A percentile compares a stretch with the other conserved stretches of the same genome.
Evolutionary conservation across 2,329 filamentous ascomycete species (phyloP).

Genomic region (Juglanconis juglandina): DNA sequence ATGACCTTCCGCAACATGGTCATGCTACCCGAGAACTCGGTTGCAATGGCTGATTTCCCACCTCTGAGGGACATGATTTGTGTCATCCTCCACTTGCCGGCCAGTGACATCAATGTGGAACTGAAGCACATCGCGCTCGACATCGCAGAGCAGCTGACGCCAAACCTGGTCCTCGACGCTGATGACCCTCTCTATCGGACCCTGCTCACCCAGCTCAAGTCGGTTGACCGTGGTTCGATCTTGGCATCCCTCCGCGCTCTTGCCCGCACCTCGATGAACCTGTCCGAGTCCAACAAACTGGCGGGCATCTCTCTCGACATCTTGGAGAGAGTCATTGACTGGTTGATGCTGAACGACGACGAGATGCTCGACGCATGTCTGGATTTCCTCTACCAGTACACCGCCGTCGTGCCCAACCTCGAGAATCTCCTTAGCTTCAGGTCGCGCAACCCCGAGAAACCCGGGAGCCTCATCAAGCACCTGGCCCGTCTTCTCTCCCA

Average conservation of each 20-base stretch:
- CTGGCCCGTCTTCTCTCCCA: constrained; percentile 77
- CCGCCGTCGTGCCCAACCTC: constrained; percentile 79
- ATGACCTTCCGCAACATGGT: constrained; percentile 94
- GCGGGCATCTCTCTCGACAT: constrained; percentile 63
- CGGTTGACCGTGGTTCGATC: constrained; percentile 76
- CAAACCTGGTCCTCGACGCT: constrained; percentile 68
- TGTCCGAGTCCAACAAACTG: constrained; percentile 75
- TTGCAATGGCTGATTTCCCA: constrained; percentile 71
- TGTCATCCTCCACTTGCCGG: constrained; percentile 75
- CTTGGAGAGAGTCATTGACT: constrained; percentile 67
- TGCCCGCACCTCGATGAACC: constrained; percentile 81
- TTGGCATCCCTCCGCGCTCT: constrained; percentile 77
- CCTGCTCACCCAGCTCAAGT: constrained; percentile 61
- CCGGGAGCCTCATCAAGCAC: constrained; percentile 70
- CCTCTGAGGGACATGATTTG: constrained; percentile 78
- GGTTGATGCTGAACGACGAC: constrained; percentile 81
- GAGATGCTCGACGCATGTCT: constrained; percentile 84
- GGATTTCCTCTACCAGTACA: constrained; percentile 95
- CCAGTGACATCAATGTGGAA: constrained; percentile 70
- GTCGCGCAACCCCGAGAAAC: constrained; percentile 47
- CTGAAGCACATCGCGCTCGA: constrained; percentile 89
- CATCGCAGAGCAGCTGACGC: constrained; percentile 85
- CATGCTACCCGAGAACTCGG: constrained; percentile 84
- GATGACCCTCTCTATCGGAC: constrained; percentile 77
- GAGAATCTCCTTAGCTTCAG: constrained; percentile 55